A percentile compares a stretch with the other conserved stretches of the same genome.
phyloP scores from a whole-genome alignment of 371 early-diverging fungal species.

The Rhizopus delemar region DNA sequence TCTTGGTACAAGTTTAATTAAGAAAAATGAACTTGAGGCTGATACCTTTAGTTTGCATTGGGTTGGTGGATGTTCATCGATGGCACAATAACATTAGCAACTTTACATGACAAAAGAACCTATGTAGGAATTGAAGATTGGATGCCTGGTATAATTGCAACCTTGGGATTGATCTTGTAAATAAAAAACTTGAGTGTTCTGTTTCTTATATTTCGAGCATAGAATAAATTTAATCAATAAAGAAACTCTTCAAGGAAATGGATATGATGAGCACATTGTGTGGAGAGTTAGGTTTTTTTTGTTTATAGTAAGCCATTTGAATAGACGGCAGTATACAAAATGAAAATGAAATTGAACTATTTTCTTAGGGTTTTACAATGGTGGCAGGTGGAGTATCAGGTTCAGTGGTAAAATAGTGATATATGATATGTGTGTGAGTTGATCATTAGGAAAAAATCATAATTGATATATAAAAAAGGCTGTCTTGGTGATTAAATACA shows the following conservation, averaged over 20 bases:
- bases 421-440: neutral
- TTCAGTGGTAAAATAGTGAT: slow-evolving; percentile 55
- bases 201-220: slow-evolving; percentile 7
- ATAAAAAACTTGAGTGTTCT: neutral
- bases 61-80: slow-evolving; percentile 87
- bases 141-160: slow-evolving; percentile 73
- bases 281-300: slow-evolving; percentile 68
- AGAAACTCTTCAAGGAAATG: slow-evolving; percentile 50
- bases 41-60: slow-evolving; percentile 61
- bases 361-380: slow-evolving; percentile 64
- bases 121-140: slow-evolving; percentile 75
- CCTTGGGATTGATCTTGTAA: slow-evolving; percentile 73
- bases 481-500: slow-evolving; percentile 68
- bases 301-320: slow-evolving; percentile 47
- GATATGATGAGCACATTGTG: slow-evolving; percentile 41
- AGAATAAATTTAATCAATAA: slow-evolving; percentile 56
- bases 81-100: slow-evolving; percentile 46
- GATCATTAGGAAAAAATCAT: neutral
- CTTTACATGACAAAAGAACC: slow-evolving; percentile 32
- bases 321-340: neutral
- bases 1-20: slow-evolving; percentile 34
- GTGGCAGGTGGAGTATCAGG: slow-evolving; percentile 77
- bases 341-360: neutral
- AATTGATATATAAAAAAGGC: slow-evolving; percentile 39
- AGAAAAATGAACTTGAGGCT: neutral